Conservation (phyloP, 768 basidiomycete species). For the Rhodosporidiobolus sp. region DNA sequence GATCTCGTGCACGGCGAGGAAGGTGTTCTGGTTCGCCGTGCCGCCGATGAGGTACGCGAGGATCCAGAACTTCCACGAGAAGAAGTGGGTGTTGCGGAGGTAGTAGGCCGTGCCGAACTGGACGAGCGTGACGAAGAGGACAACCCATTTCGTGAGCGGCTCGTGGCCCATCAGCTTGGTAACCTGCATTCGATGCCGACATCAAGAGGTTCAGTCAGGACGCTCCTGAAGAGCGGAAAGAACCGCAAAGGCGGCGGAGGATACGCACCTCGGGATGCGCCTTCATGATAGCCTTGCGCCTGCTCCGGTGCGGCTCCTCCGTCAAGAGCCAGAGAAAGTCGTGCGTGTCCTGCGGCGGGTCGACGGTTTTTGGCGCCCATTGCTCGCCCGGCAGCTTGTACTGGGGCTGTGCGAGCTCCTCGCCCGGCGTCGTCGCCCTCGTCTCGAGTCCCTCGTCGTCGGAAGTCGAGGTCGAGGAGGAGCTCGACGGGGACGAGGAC, state of each 20-base stretch:
- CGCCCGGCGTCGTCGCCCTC: slow-evolving; percentile 25
- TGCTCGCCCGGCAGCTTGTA: slow-evolving; percentile 10
- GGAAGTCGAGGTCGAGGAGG: slow-evolving; percentile 1
- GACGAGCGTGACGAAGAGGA: slow-evolving; percentile 71
- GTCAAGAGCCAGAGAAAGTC: slow-evolving; percentile 98
- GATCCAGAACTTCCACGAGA: slow-evolving; percentile 69
- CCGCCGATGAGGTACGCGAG: slow-evolving; percentile 84
- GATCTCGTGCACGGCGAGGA: slow-evolving; percentile 97
- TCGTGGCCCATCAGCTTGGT: slow-evolving; percentile 96
- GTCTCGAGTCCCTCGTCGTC: slow-evolving; percentile 25
- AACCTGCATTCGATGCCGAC: slow-evolving; percentile 56
- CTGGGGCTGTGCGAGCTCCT: slow-evolving; percentile 4
- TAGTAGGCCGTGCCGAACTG: slow-evolving; percentile 66
- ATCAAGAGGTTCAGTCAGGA: neutral
- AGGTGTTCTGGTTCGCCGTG: slow-evolving; percentile 94
- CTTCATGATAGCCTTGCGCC: slow-evolving; percentile 85
- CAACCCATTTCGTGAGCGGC: slow-evolving; percentile 83
- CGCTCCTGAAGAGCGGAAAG: neutral
- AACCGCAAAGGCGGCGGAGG: neutral
- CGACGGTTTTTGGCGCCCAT: slow-evolving; percentile 48
- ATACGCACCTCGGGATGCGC: slow-evolving; percentile 78
- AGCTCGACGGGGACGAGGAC: too few species aligned
- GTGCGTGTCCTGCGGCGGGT: slow-evolving; percentile 66
- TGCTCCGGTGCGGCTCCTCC: slow-evolving; percentile 89
- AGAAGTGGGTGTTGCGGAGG: slow-evolving; percentile 66